Conservation (phyloP, 1,284 basidiomycete species). For the Coniophora puteana region DNA sequence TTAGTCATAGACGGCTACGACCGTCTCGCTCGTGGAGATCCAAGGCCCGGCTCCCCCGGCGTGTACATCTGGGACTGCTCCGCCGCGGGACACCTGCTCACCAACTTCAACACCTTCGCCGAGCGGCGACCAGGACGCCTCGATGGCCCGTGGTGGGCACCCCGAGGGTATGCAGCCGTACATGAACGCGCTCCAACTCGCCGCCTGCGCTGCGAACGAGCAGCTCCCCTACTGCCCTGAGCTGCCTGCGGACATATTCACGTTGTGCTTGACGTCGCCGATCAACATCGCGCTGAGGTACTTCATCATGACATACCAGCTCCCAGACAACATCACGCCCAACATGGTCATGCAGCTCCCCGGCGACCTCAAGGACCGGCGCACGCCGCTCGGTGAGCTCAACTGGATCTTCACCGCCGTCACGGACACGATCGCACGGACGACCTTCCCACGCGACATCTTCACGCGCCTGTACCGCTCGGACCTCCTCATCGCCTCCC, state of each 20-base stretch:
- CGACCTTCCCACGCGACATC: slow-evolving; percentile 89
- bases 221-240: slow-evolving; percentile 94
- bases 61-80: slow-evolving; percentile 99
- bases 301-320: slow-evolving; percentile 89
- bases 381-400: slow-evolving; percentile 94
- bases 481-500: slow-evolving; percentile 92
- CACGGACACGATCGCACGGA: slow-evolving; percentile 99
- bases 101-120: slow-evolving; percentile 89
- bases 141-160: slow-evolving; percentile 55
- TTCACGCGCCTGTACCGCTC: slow-evolving; percentile 95
- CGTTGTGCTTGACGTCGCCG: slow-evolving; percentile 95
- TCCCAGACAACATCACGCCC: slow-evolving; percentile 72
- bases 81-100: slow-evolving; percentile 89
- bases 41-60: slow-evolving; percentile 92
- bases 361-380: slow-evolving; percentile 93
- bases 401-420: slow-evolving; percentile 99
- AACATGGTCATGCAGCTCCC: slow-evolving; percentile 97
- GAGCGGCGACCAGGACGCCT: slow-evolving; percentile 79
- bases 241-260: slow-evolving; percentile 96
- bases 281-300: slow-evolving; percentile 97
- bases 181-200: slow-evolving; percentile 92
- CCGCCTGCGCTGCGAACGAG: slow-evolving; percentile 91
- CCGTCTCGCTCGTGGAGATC: slow-evolving; percentile 90
- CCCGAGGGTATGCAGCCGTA: slow-evolving; percentile 68
- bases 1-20: no score